A percentile compares a stretch with the other conserved stretches of the same genome.
Evolutionary conservation across 2,329 filamentous ascomycete species (phyloP).

Genomic region (Botrytis galanthina): DNA sequence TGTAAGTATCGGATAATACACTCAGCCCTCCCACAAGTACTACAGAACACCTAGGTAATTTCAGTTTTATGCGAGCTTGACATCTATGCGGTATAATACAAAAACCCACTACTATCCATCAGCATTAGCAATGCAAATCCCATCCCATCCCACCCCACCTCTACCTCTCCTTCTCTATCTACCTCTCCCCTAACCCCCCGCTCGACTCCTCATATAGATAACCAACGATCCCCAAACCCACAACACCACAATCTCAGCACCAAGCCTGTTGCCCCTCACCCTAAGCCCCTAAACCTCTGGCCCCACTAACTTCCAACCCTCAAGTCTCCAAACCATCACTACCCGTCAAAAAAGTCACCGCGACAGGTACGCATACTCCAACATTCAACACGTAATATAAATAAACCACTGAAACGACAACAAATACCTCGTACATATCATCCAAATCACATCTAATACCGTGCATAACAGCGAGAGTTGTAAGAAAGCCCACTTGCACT

Average conservation of each 20-base stretch:
- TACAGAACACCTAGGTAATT: no score
- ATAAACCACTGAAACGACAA: background rate
- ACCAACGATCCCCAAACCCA: background rate
- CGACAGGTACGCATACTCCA: background rate
- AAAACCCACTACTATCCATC: no score
- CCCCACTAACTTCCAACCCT: background rate
- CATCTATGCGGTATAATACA: no score
- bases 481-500: background rate
- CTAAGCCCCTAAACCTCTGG: background rate
- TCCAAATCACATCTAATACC: background rate
- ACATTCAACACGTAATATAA: background rate
- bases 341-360: background rate
- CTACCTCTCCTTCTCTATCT: no score
- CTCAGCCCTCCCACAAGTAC: no score
- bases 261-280: background rate
- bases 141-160: no score
- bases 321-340: background rate
- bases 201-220: background rate
- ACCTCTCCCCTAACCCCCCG: no score
- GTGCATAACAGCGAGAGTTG: accelerated
- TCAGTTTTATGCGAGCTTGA: no score
- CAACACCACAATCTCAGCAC: background rate
- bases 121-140: background rate
- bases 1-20: no score
- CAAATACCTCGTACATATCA: accelerated